A percentile compares a stretch with the other conserved stretches of the same genome.
phyloP scores from a whole-genome alignment of 2,329 filamentous ascomycete species.

The Biscogniauxia marginata region DNA sequence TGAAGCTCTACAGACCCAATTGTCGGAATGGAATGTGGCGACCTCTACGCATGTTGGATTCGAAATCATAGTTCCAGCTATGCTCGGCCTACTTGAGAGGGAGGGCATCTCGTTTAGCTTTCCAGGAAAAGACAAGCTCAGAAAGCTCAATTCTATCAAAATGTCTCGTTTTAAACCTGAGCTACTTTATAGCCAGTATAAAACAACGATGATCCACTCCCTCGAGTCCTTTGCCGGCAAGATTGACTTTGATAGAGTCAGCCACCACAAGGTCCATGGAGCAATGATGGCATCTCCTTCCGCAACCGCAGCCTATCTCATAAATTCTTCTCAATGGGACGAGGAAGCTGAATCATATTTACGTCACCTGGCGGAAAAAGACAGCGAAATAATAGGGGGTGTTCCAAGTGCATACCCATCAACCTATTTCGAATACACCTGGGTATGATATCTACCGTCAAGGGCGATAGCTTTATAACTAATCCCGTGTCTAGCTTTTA shows the following conservation, averaged over 20 bases:
- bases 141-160: no score
- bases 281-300: conserved; percentile 37
- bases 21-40: no score
- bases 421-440: conserved; percentile 3
- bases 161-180: no score
- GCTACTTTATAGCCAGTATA: neutral
- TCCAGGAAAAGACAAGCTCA: neutral
- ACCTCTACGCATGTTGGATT: no score
- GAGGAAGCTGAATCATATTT: conserved; percentile 4
- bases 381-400: neutral
- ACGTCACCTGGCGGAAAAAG: neutral
- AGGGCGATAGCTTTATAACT: no score
- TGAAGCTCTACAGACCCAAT: no score
- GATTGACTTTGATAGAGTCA: conserved; percentile 34
- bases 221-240: conserved; percentile 36
- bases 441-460: no score
- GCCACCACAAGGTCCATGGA: conserved; percentile 30
- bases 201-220: conserved; percentile 26
- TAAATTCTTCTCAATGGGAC: conserved; percentile 2
- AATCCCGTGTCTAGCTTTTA: no score
- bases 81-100: no score
- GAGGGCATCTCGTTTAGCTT: no score
- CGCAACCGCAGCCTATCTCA: conserved; percentile 31
- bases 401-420: conserved; percentile 5
- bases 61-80: no score